These are phyloP conservation scores for Kingdonia uniflora DNA, from an alignment of 164 flowering plant genomes.

Conservation along the genomic window DNA sequence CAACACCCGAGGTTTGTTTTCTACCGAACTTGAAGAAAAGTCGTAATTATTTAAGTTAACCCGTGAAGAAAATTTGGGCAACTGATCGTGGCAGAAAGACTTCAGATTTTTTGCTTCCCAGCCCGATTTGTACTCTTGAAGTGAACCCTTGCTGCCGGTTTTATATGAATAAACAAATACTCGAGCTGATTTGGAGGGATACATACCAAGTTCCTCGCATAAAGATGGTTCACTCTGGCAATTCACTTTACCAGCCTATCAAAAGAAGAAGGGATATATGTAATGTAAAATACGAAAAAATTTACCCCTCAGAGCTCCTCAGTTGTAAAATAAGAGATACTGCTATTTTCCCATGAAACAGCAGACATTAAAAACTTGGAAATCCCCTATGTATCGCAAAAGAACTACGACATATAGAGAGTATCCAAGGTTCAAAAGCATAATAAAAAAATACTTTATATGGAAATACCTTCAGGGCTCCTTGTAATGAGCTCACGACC, in stretches of 20 bases:
- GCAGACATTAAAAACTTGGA: too few relatives aligned
- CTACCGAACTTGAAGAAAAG: constrained; percentile 17
- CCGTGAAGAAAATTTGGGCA: constrained; percentile 75
- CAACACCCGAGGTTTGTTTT: constrained; percentile 49
- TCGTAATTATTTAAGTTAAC: constrained; percentile 35
- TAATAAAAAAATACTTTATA: too few relatives aligned
- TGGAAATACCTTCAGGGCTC: constrained; percentile 62
- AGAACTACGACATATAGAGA: too few relatives aligned
- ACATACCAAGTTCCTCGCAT: constrained; percentile 58
- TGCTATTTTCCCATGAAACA: too few relatives aligned
- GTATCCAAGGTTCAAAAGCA: too few relatives aligned
- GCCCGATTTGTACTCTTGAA: constrained; percentile 70
- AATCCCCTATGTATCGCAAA: too few relatives aligned
- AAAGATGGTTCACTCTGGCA: constrained; percentile 52
- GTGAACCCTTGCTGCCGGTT: constrained; percentile 43
- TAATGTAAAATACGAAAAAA: too few relatives aligned
- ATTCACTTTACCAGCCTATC: constrained; percentile 70
- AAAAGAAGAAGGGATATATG: neutral
- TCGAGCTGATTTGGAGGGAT: constrained; percentile 37
- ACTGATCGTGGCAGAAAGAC: constrained; percentile 53
- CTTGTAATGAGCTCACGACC: constrained; percentile 49
- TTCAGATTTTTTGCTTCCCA: constrained; percentile 41
- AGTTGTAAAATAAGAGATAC: too few relatives aligned
- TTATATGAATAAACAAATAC: constrained; percentile 55
- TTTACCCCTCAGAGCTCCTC: too few relatives aligned